phyloP scores from a whole-genome alignment of 169 alveolate species.

The Miamiensis avidus region DNA sequence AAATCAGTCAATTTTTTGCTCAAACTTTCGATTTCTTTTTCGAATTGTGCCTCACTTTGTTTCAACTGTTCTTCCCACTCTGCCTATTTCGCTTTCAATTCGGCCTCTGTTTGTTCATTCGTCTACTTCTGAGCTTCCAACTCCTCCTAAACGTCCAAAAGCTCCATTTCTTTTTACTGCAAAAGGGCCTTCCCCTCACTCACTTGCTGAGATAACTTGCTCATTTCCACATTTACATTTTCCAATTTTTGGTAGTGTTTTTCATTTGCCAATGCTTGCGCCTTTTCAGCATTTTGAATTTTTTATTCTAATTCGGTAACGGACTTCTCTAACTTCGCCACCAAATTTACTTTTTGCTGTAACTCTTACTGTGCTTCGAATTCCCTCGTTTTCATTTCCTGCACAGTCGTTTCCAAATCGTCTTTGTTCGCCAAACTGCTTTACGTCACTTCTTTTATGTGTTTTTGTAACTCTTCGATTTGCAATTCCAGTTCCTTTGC shows the following conservation, averaged over 20 bases:
- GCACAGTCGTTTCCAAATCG: not conserved
- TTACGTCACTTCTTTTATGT: not conserved
- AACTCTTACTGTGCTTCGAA: not conserved
- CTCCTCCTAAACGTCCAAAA: not conserved
- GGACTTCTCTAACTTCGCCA: no score
- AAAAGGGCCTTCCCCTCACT: not conserved
- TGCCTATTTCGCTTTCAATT: no score
- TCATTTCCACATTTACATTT: not conserved
- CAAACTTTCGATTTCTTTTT: not conserved
- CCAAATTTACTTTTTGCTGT: not conserved
- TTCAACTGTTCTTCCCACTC: not conserved
- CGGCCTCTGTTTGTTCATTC: not conserved
- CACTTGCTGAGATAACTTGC: no score
- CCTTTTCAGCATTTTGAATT: not conserved
- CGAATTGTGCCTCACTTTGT: not conserved
- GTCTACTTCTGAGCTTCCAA: no score
- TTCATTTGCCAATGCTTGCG: no score
- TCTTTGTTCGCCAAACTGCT: not conserved
- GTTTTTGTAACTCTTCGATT: not conserved
- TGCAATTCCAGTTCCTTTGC: not conserved
- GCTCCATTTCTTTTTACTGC: not conserved
- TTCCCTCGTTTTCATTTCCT: not conserved
- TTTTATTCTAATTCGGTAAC: not conserved
- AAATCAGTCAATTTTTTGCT: not conserved
- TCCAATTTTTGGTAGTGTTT: not conserved